Base-by-base conservation (phyloP, 345 rosid genomes). In the Angophora floribunda region DNA sequence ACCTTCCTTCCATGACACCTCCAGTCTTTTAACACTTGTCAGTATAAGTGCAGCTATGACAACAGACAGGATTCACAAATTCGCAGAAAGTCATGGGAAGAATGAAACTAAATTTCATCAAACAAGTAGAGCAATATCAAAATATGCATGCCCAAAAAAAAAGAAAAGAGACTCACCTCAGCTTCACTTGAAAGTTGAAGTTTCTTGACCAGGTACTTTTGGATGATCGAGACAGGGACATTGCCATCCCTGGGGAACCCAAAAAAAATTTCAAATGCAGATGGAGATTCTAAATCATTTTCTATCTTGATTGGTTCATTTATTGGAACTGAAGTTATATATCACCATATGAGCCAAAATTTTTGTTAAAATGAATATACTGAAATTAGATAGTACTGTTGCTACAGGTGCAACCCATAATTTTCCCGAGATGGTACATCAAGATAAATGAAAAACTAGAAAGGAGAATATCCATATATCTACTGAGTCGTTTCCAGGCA, bases 201-300 rank as follows among this genome's bases (percentile, higher is more conserved):
- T 91, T 96, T 96, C 92, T 94, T 92, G 50, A 92, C 94, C 44
- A 96, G 93, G 93, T 96, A 96, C 89, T 95, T 96, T 86, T 94
- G 95, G 89, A 96, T 94, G 92, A 91, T 91, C 6, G 95, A 96
- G 88, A 93, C 94, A 1, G 98, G 97, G 91, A 94, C 90, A 84
- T 89, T 93, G 86, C 97, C 95, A 91, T 96, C 97, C 95, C 98
- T 96, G 92, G 79, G 67, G 88, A 52, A 84, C 61, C 24, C 22
- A 55, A 85, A 75, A 85, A 52, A 52, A 30, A 36, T 41, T 49
- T 75, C 17, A 51, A 13, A 49, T n/a, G 59, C 59, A 13, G 16
- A 85, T 51, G 44, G 41, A 16, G 86, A 51, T 13, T 17, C 44
- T 51, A 17, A 16, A 51, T 85, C 84, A 41, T 41, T 75, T 36